Base-by-base conservation (phyloP, 768 basidiomycete genomes). In the Panaeolus papilionaceus region DNA sequence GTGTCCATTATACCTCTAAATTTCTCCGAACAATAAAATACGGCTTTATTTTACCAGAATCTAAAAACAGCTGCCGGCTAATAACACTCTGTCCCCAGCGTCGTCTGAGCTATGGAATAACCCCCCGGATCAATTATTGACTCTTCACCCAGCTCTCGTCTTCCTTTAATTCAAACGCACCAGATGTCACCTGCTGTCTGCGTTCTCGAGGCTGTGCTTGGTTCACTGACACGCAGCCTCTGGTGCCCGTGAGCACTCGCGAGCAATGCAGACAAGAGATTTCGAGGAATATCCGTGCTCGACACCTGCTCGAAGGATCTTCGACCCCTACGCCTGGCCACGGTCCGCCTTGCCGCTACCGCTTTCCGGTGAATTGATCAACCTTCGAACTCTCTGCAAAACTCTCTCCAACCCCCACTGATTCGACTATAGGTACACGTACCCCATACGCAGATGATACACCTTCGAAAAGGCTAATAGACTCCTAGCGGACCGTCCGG, bases 401-500 rank as follows among this genome's bases (percentile, higher is more conserved):
- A 10, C 23, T 12, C 7, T 12, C 23, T 51, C 9, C 2, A 51
- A 23, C 20, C 20, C 7, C 12, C 47, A n/a, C 9, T 26, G 26
- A 11, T 51, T 9, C 20, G 12, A 9, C 20, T 23, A 3, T 9
- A 23, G 26, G 20, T 23, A 26, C 20, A 18, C 4, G 8, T 51
- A 26, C 47, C 26, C 47, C 47, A 26, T 20, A 26, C 26, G 2
- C 47, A 51, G 26, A 51, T 23, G 47, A 51, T 51, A 9, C 47
- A 58, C 9, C 6, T 33, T 33, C 10, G 16, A 28, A 58, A 58
- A 58, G 6, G 54, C 11, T 33, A 58, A 58, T 58, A 33, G 12
- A 58, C 26, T 58, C 12, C 54, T 33, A 58, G 28, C 54, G 54
- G 54, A 28, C 54, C 54, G 54, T 33, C 28, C 54, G 54, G 54